Conservation (phyloP, 2,329 filamentous ascomycete species). For the Penicillium hordei region DNA sequence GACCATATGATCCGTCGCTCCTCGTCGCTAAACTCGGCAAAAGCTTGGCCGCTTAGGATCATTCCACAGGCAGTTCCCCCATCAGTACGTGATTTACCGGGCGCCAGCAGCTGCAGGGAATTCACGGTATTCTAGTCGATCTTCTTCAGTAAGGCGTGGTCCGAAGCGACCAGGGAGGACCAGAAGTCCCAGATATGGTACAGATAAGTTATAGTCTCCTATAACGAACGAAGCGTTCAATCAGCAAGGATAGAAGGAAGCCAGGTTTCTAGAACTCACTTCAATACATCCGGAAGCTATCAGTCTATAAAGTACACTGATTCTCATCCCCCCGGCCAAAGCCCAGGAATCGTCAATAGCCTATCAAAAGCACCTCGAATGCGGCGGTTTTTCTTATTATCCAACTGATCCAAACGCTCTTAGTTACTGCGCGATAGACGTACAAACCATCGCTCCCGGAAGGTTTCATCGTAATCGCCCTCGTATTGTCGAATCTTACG, state of each 20-base stretch:
- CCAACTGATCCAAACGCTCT: constrained; percentile 17
- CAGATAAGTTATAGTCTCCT: constrained; percentile 25
- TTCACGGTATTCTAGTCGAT: constrained; percentile 24
- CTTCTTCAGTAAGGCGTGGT: constrained; percentile 16
- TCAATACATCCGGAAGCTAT: constrained; percentile 17
- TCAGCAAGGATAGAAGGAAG: neutral
- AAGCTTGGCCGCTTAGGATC: neutral
- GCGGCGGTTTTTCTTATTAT: constrained; percentile 8
- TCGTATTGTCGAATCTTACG: constrained; percentile 20
- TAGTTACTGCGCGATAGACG: constrained; percentile 21
- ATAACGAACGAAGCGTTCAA: neutral
- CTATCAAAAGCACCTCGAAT: constrained; percentile 33
- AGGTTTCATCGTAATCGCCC: constrained; percentile 14
- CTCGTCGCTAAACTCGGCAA: constrained; percentile 1
- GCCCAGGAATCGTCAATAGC: constrained; percentile 32
- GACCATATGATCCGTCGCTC: constrained; percentile 35
- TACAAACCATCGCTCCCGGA: constrained; percentile 18
- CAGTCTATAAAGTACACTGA: constrained; percentile 18
- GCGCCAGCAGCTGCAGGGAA: constrained; percentile 20
- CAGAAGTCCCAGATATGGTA: constrained; percentile 20
- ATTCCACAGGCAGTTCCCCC: neutral
- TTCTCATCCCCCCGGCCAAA: constrained; percentile 32
- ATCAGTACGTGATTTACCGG: constrained; percentile 4
- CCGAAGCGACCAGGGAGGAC: constrained; percentile 19
- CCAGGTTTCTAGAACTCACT: constrained; percentile 10